Evolutionary conservation across 2,329 filamentous ascomycete genomes (phyloP).

Genomic region (Arthrobotrys entomopaga): DNA sequence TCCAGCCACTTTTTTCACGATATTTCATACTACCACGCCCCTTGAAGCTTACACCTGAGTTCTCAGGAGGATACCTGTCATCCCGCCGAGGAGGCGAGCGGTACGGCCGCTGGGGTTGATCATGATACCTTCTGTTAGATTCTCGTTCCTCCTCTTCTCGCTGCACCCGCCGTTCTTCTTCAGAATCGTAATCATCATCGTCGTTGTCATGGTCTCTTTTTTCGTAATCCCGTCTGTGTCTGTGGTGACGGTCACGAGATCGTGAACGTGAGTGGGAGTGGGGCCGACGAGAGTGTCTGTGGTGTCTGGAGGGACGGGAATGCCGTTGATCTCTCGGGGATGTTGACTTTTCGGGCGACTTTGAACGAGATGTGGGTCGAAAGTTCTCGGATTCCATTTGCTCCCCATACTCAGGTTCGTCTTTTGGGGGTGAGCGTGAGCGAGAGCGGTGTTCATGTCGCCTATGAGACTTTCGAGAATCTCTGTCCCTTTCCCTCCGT

Average conservation of each 20-base stretch:
- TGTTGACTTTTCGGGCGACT: constrained; percentile 36
- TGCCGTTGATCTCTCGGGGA: constrained; percentile 22
- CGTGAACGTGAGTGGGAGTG: constrained; percentile 46
- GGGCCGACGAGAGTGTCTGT: constrained; percentile 30
- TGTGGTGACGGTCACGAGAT: constrained; percentile 26
- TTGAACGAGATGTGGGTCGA: constrained; percentile 30
- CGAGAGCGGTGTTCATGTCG: constrained; percentile 27
- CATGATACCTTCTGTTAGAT: constrained; percentile 23
- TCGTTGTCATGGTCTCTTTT: constrained; percentile 11
- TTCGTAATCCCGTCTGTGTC: constrained; percentile 23
- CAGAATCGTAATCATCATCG: constrained; percentile 41
- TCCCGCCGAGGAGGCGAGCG: constrained; percentile 32
- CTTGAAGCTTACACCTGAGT: constrained; percentile 57
- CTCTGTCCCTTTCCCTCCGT: constrained; percentile 17
- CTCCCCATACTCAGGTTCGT: background rate
- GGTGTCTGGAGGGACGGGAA: constrained; percentile 33
- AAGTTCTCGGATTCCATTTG: constrained; percentile 3
- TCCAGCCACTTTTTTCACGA: constrained; percentile 56
- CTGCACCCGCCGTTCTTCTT: constrained; percentile 47
- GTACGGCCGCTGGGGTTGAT: constrained; percentile 28
- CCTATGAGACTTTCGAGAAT: constrained; percentile 26
- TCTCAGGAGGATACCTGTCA: constrained; percentile 27
- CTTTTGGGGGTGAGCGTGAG: constrained; percentile 40
- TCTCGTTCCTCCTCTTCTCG: constrained; percentile 47
- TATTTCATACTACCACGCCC: constrained; percentile 59